Evolutionary conservation across 164 flowering plant genomes (phyloP), one percentile per base, ranked within the genome.

Genomic region (Malania oleifera): DNA sequence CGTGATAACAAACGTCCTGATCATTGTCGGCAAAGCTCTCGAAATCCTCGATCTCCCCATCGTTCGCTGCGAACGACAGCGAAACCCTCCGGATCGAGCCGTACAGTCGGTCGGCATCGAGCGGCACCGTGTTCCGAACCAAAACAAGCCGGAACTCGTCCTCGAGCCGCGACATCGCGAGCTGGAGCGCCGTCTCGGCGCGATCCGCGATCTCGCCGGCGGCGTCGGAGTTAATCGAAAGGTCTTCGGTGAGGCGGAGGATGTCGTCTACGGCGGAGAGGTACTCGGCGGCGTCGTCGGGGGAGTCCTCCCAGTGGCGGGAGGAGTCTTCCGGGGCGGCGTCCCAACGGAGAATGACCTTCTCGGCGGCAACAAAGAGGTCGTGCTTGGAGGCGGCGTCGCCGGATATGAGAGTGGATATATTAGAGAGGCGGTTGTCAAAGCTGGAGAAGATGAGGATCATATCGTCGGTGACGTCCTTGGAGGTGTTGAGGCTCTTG

Each of bases 41-140:
- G n/a, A 72, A 67, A 15, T 62, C 55, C 23, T 58, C 62, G 27
- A 60, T 51, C 20, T 60, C 65, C 3, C 62, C 70, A 53, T 75
- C 82, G 27, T 65, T 67, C 7, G 79, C 62, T 1, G 72, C 64
- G 37, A 81, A 75, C 2, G 91, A 87, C 18, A 83, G 61, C 19
- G 82, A 73, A 57, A 66, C 69, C 65, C 85, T 63, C 28, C 78
- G 73, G 41, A 84, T 83, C 58, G 84, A 82, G 0, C 89, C 82
- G 54, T 79, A 70, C 11, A 88, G 69, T 51, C 78, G 62, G 12
- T 74, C 89, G 0, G 82, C 73, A 47, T 78, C 82, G 6, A 75
- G 77, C 4, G 77, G 77, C 28, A 78, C 71, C 2, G 79, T 70
- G 63, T 64, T 75, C 6, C 75, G 62, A 25, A 57, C 66, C 66